Percentiles rank a stretch among this genome's conserved stretches.
Evolutionary conservation across 345 rosid species (phyloP).

Genomic region (Ricinus communis): DNA sequence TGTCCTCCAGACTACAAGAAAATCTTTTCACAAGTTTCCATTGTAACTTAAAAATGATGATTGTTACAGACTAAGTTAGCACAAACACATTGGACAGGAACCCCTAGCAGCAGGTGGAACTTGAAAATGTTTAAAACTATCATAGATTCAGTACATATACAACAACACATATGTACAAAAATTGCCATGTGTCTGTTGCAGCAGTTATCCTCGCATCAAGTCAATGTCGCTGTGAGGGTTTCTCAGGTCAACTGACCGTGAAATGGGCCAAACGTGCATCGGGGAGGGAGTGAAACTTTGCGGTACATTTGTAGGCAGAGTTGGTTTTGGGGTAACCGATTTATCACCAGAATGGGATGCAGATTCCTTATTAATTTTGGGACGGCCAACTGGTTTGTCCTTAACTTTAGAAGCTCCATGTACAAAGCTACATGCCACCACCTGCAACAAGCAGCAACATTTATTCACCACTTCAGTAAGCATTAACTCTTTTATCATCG

Average conservation of each 20-base stretch:
- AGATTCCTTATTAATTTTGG: constrained; percentile 44
- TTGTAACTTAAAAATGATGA: constrained; percentile 10
- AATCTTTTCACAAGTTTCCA: constrained; percentile 9
- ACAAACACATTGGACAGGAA: constrained; percentile 20
- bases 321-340: constrained; percentile 30
- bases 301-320: constrained; percentile 27
- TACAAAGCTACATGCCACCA: constrained; percentile 88
- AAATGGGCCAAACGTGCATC: constrained; percentile 59
- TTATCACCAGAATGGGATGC: constrained; percentile 33
- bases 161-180: constrained; percentile 73
- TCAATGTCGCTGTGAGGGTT: constrained; percentile 81
- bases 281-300: constrained; percentile 47
- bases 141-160: constrained; percentile 42
- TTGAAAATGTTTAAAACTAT: constrained; percentile 22
- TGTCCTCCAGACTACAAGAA: constrained; percentile 16
- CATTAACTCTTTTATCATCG: neutral
- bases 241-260: constrained; percentile 65
- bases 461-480: neutral
- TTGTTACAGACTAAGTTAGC: constrained; percentile 45
- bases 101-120: constrained; percentile 18
- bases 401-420: constrained; percentile 62
- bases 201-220: constrained; percentile 78
- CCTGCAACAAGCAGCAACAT: constrained; percentile 49
- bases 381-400: constrained; percentile 49
- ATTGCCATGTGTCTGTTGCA: constrained; percentile 55